phyloP scores from a whole-genome alignment of 2,329 filamentous ascomycete species.

The Penicillium sp. region DNA sequence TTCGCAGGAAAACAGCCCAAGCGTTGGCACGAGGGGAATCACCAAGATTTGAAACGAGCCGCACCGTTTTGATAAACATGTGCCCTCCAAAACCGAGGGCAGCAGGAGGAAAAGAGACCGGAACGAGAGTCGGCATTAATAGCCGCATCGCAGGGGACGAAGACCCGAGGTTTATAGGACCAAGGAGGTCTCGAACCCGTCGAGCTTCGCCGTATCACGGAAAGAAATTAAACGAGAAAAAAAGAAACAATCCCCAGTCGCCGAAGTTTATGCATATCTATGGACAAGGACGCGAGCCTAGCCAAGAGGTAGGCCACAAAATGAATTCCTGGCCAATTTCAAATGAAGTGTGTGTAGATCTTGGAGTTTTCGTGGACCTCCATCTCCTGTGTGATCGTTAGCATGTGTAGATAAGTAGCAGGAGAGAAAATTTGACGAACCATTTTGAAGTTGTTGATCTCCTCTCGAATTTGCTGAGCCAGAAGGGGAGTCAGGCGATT shows the following conservation, averaged over 20 bases:
- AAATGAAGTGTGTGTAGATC: constrained; percentile 99
- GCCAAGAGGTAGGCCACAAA: constrained; percentile 13
- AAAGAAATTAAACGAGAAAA: not conserved
- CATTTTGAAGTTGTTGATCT: constrained; percentile 99
- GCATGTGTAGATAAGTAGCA: not conserved
- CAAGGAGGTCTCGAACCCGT: not conserved
- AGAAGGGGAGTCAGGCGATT: constrained; percentile 96
- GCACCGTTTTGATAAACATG: constrained; percentile 13
- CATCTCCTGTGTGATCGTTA: constrained; percentile 77
- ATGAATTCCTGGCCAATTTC: constrained; percentile 46
- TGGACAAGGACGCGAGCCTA: constrained; percentile 22
- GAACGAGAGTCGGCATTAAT: constrained; percentile 10
- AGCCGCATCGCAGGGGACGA: not conserved
- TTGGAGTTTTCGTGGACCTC: constrained; percentile 99
- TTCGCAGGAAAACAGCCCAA: not conserved
- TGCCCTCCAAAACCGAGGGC: not conserved
- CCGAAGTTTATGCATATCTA: constrained; percentile 28
- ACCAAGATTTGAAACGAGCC: constrained; percentile 15
- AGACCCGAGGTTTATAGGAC: not conserved
- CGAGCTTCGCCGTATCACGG: not conserved
- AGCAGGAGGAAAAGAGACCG: constrained; percentile 3
- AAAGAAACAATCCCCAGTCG: constrained; percentile 22
- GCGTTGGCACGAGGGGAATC: constrained; percentile 2
- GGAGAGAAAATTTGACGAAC: constrained; percentile 53
- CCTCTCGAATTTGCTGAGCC: constrained; percentile 98